Base-by-base conservation (phyloP, 768 basidiomycete species). In the Mycena indigotica region DNA sequence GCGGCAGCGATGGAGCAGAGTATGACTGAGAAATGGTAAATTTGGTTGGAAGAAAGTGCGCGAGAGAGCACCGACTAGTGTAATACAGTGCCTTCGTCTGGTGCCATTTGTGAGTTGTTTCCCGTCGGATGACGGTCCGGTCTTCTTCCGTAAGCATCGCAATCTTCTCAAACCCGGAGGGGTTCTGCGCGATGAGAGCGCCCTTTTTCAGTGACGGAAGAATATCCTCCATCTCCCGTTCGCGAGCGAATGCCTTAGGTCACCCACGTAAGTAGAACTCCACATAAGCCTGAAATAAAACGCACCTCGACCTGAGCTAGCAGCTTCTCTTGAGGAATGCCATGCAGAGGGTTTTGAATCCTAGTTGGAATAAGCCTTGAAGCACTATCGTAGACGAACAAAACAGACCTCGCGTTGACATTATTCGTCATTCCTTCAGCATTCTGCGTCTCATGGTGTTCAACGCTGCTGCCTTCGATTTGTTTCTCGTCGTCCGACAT, bases 1-100 rank as follows among this genome's bases (percentile, higher is more conserved):
- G 87, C 88, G 3, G 91, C 91, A 1, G 88, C 88, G 46, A 93
- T 70, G 16, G 87, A 88, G 61, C 88, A 85, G 25, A 82, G 66
- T 45, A 79, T 62, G 39, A 82, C 73, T 1, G 79, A 79, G 65
- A 76, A 39, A 19, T 53, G 32, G 39, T 16, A 28, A 21, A 2
- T 32, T 17, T 24, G 24, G 5, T 5, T 26, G 13, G 2, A 6
- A 39, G 19, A 2, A 6, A 28, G 17, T 55, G 51, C 46, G 64
- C 61, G 52, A 68, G 75, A 70, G 51, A 67, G 68, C 48, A n/a
- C n/a, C n/a, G 10, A 35, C 32, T 17, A 17, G 32, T 35, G 32
- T 67, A 71, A 41, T 76, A 78, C 13, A 81, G 66, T 46, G 68
- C 70, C 53, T 66, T 69, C 2, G 82, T 75, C 50, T 81, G 81